These are phyloP conservation scores for Thuidium tamariscinum DNA, from an alignment of 225 moss, liverwort and hornwort genomes.

Conservation along the genomic window DNA sequence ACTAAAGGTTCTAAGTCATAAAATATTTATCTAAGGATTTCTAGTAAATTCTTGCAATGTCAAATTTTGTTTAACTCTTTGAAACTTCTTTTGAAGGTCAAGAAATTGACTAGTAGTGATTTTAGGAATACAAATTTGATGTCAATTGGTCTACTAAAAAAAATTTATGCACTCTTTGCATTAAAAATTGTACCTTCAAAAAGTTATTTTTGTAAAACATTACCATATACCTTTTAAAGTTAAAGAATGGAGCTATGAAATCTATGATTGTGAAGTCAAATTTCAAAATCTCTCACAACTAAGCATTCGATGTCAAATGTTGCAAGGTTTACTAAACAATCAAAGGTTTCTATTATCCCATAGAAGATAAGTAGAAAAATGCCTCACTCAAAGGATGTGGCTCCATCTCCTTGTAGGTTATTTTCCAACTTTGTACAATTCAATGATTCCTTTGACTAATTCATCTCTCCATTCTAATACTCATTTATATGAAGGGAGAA, in stretches of 20 bases:
- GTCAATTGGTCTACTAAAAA: accelerated
- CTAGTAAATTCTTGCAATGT: too few relatives aligned
- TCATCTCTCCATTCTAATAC: not conserved
- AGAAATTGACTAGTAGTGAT: not conserved
- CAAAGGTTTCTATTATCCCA: not conserved
- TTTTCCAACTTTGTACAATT: not conserved
- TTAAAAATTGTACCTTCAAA: not conserved
- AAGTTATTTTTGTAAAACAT: not conserved
- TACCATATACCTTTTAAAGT: not conserved
- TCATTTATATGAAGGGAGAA: accelerated
- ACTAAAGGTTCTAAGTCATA: too few relatives aligned
- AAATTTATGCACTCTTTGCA: not conserved
- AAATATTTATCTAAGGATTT: too few relatives aligned
- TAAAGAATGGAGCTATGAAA: not conserved
- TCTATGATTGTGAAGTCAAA: not conserved
- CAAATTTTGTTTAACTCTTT: too few relatives aligned
- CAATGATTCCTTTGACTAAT: accelerated
- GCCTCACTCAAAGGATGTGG: not conserved
- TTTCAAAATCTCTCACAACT: too few relatives aligned
- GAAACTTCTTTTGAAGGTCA: too few relatives aligned
- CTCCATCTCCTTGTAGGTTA: not conserved
- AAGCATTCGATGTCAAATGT: not conserved
- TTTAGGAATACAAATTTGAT: not conserved
- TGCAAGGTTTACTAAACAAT: not conserved
- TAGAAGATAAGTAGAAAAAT: not conserved